Evolutionary conservation across 2,329 filamentous ascomycete genomes (phyloP).

Genomic region (Hyphodiscus sp.): DNA sequence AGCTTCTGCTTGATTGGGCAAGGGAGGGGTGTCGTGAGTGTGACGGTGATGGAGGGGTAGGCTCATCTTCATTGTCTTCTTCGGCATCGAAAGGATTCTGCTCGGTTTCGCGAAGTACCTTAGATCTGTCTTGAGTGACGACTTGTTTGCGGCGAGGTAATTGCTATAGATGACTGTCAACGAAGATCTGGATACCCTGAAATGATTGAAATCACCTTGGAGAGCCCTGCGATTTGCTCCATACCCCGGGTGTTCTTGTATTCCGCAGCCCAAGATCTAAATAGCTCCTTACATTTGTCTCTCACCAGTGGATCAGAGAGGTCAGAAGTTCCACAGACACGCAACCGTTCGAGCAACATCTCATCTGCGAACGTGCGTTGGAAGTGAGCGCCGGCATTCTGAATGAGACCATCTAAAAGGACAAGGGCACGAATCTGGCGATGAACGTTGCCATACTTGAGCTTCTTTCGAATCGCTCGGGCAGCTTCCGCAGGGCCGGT

Average conservation of each 20-base stretch:
- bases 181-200: not conserved
- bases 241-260: conserved; percentile 79
- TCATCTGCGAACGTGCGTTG: conserved; percentile 86
- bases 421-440: conserved; percentile 83
- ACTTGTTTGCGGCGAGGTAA: conserved; percentile 62
- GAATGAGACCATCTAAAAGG: conserved; percentile 86
- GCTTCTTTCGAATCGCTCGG: conserved; percentile 89
- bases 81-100: conserved; percentile 63
- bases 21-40: conserved; percentile 15
- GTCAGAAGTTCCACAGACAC: conserved; percentile 78
- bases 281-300: conserved; percentile 81
- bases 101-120: conserved; percentile 75
- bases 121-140: conserved; percentile 70
- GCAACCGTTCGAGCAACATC: conserved; percentile 81
- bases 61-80: conserved; percentile 47
- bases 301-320: conserved; percentile 81
- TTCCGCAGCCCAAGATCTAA: conserved; percentile 75
- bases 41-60: conserved; percentile 15
- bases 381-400: conserved; percentile 86
- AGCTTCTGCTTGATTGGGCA: conserved; percentile 14
- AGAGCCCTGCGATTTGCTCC: conserved; percentile 70
- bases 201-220: conserved; percentile 43
- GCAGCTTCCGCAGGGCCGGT: conserved; percentile 85
- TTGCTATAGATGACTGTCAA: conserved; percentile 38
- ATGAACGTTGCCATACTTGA: conserved; percentile 96